A percentile compares a stretch with the other conserved stretches of the same genome.
Conservation (phyloP, 1,284 basidiomycete species). For the Apiotrichum gamsii region DNA sequence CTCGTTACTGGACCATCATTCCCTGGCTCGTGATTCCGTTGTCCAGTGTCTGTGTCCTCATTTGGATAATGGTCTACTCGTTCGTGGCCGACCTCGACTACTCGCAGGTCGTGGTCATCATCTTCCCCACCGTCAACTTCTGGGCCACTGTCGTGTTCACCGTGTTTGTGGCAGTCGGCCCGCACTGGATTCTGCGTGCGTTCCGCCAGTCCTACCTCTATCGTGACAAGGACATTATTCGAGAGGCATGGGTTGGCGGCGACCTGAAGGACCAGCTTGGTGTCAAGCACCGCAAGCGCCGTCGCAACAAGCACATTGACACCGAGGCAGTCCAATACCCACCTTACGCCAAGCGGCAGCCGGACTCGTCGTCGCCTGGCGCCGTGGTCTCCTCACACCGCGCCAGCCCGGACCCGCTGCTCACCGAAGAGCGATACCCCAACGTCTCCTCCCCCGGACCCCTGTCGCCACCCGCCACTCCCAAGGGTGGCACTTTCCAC, state of each 20-base stretch:
- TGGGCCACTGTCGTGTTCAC: constrained; percentile 72
- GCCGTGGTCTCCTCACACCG: not conserved
- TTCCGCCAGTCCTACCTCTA: constrained; percentile 32
- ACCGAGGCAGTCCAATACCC: not conserved
- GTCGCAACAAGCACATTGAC: constrained; percentile 5
- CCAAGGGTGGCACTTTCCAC: too few species aligned
- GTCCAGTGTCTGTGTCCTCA: constrained; percentile 68
- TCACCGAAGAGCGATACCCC: too few species aligned
- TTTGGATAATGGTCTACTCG: constrained; percentile 83
- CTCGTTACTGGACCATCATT: constrained; percentile 81
- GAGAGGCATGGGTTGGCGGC: constrained; percentile 80
- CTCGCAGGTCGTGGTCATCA: constrained; percentile 62
- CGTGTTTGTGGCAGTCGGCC: constrained; percentile 63
- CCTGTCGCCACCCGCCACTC: too few species aligned
- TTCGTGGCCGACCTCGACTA: constrained; percentile 65
- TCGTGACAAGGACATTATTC: constrained; percentile 62
- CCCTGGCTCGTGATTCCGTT: constrained; percentile 72
- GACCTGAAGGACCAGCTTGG: constrained; percentile 77
- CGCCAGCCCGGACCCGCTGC: too few species aligned
- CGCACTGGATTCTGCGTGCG: constrained; percentile 30
- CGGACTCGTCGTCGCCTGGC: too few species aligned
- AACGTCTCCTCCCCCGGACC: too few species aligned
- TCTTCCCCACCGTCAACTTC: constrained; percentile 73
- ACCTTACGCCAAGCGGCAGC: not conserved
- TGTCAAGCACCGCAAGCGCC: constrained; percentile 47